Percentiles rank a stretch among this genome's conserved stretches.
phyloP scores from a whole-genome alignment of 2,329 filamentous ascomycete genomes.

The Aspergillus piperis region DNA sequence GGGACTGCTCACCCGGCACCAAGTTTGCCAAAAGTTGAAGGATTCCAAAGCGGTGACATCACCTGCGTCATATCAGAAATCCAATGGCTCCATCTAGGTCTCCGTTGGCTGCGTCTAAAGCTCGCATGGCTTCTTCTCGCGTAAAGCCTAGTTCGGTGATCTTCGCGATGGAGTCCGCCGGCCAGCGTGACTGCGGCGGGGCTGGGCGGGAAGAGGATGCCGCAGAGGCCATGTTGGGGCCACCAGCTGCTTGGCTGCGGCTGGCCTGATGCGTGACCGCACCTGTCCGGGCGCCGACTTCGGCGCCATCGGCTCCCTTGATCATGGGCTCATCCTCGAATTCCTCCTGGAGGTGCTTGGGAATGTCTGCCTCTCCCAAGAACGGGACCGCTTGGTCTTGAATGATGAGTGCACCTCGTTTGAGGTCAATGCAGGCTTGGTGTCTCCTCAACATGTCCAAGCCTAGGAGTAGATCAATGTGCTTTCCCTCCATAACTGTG shows the following conservation, averaged over 20 bases:
- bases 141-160: constrained; percentile 77
- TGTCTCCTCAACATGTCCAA: constrained; percentile 97
- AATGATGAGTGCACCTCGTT: constrained; percentile 81
- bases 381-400: constrained; percentile 87
- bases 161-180: constrained; percentile 70
- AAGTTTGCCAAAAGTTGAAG: not conserved
- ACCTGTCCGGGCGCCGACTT: constrained; percentile 80
- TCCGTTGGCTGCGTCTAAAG: constrained; percentile 78
- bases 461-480: constrained; percentile 88
- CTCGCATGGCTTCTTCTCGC: constrained; percentile 73
- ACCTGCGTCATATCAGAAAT: constrained; percentile 60
- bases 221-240: constrained; percentile 20
- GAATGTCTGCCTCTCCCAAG: constrained; percentile 88
- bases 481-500: constrained; percentile 98
- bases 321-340: constrained; percentile 79
- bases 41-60: constrained; percentile 9
- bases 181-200: constrained; percentile 42
- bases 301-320: constrained; percentile 81
- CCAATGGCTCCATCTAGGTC: constrained; percentile 88
- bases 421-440: constrained; percentile 87
- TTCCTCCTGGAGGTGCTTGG: constrained; percentile 73
- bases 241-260: constrained; percentile 18
- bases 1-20: constrained; percentile 2
- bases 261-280: constrained; percentile 52
- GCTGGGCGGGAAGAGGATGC: constrained; percentile 28